Percentiles rank a stretch among this genome's conserved stretches.
Evolutionary conservation across 139 green algal genomes (phyloP).

Genomic region (Chlorella sp.): DNA sequence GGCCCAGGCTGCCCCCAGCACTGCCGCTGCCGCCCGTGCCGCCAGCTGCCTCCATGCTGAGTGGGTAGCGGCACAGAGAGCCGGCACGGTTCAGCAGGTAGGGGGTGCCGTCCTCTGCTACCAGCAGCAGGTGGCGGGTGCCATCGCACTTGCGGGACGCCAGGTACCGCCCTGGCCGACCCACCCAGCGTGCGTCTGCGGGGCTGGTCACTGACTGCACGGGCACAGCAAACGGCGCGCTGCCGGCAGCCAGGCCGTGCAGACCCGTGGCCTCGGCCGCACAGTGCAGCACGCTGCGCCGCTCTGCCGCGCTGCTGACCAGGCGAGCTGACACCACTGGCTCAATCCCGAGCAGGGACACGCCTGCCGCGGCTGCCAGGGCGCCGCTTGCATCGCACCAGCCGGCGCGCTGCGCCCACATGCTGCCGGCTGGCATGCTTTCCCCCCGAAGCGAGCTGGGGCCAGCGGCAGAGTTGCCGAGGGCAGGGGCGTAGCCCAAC

Average conservation of each 20-base stretch:
- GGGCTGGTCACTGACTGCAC: not conserved
- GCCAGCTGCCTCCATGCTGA: not conserved
- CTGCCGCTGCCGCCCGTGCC: not conserved
- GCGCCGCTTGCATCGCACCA: not conserved
- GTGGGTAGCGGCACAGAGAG: not conserved
- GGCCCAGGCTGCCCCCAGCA: not conserved
- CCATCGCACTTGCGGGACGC: conserved; percentile 5
- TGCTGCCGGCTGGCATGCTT: too few relatives aligned
- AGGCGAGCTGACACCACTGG: not conserved
- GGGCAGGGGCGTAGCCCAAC: not conserved
- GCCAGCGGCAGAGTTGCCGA: not conserved
- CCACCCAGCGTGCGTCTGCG: not conserved
- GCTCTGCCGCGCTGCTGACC: not conserved
- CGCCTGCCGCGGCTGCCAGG: not conserved
- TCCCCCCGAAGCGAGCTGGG: too few relatives aligned
- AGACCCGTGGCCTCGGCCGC: not conserved
- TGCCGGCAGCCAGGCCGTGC: not conserved
- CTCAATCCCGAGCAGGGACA: not conserved
- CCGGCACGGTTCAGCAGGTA: conserved; percentile 9
- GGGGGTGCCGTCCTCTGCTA: not conserved
- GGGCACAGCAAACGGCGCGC: not conserved
- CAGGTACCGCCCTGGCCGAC: not conserved
- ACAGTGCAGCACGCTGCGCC: not conserved
- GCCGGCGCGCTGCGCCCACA: not conserved
- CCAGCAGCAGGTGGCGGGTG: not conserved